Percentiles rank a stretch among this genome's conserved stretches.
phyloP scores from a whole-genome alignment of 2,329 filamentous ascomycete genomes.

The Colletotrichum kahawae region DNA sequence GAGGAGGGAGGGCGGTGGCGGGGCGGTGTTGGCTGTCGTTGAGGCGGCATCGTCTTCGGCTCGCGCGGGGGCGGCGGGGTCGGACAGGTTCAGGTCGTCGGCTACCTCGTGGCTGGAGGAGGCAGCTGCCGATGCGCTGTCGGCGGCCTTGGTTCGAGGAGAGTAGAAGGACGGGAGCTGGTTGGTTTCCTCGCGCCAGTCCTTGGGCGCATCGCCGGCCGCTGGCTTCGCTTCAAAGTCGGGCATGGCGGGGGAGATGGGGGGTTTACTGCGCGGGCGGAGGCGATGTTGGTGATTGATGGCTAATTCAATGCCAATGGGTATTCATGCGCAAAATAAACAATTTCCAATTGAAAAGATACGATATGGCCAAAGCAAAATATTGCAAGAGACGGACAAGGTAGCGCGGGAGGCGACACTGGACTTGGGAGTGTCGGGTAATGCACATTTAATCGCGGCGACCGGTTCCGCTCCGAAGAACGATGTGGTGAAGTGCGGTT shows the following conservation, averaged over 20 bases:
- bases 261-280: not conserved
- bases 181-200: slow-evolving; percentile 35
- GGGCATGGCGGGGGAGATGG: slow-evolving; percentile 14
- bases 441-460: slow-evolving; percentile 3
- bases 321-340: not conserved
- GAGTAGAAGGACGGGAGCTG: slow-evolving; percentile 54
- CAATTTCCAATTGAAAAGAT: not conserved
- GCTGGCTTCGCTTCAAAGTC: slow-evolving; percentile 28
- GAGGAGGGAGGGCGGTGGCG: slow-evolving; percentile 72
- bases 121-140: slow-evolving; percentile 24
- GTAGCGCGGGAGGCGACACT: not conserved
- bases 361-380: not conserved
- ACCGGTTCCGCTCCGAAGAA: slow-evolving; percentile 16
- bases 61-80: slow-evolving; percentile 10
- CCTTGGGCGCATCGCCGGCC: slow-evolving; percentile 18
- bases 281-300: not conserved
- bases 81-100: slow-evolving; percentile 20
- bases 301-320: not conserved
- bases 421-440: not conserved
- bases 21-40: slow-evolving; percentile 22
- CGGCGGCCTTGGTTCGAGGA: slow-evolving; percentile 36
- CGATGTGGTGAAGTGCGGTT: slow-evolving; percentile 4
- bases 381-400: not conserved
- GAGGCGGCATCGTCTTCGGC: slow-evolving; percentile 15
- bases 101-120: slow-evolving; percentile 10